These are phyloP conservation scores for Solanum virginianum DNA, from an alignment of 257 asterid genomes.

Conservation along the genomic window DNA sequence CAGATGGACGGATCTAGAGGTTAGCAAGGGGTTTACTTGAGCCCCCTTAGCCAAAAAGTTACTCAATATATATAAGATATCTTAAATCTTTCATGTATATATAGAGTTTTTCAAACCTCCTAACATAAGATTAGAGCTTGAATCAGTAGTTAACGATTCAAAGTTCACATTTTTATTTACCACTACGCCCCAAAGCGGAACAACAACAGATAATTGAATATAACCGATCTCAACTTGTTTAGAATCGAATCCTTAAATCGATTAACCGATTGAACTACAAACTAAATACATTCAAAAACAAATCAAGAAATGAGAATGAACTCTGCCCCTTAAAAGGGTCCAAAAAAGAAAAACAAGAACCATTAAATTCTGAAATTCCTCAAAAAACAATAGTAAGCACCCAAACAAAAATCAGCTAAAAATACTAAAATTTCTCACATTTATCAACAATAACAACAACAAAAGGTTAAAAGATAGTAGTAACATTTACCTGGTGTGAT, in stretches of 20 bases:
- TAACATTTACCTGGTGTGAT: neutral
- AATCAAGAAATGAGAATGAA: neutral
- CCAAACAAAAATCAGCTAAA: neutral
- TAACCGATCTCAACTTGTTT: neutral
- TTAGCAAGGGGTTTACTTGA: too few relatives aligned
- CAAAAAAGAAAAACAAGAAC: neutral
- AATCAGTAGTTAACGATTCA: too few relatives aligned
- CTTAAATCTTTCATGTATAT: too few relatives aligned
- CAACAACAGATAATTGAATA: neutral
- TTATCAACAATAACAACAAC: neutral
- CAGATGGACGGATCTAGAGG: neutral
- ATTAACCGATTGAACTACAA: neutral
- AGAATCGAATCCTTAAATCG: neutral
- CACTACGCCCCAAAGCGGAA: neutral
- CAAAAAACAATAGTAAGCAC: neutral
- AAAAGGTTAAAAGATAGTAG: neutral
- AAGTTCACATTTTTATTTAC: too few relatives aligned
- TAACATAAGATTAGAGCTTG: too few relatives aligned
- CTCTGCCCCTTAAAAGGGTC: neutral
- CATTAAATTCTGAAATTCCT: neutral
- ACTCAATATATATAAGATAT: too few relatives aligned
- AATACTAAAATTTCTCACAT: neutral
- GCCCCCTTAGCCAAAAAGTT: too few relatives aligned
- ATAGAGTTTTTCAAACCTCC: too few relatives aligned
- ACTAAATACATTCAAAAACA: neutral